Conservation (phyloP, 257 asterid genomes). For the Echites panduratus region DNA sequence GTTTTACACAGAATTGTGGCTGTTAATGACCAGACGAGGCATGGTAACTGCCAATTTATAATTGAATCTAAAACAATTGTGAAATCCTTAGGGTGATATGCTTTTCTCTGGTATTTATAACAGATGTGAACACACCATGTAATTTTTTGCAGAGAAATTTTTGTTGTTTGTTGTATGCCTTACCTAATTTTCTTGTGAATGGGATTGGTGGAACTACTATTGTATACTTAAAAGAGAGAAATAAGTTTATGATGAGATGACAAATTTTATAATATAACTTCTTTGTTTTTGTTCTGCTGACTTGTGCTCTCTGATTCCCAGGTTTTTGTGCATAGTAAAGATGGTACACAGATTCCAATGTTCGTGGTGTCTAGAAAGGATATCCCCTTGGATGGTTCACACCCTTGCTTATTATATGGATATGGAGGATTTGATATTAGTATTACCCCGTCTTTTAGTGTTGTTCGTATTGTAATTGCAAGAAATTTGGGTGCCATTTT, state of each 20-base stretch:
- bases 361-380: constrained; percentile 77
- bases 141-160: background rate
- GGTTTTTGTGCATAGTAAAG: constrained; percentile 84
- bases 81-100: background rate
- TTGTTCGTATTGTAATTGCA: constrained; percentile 52
- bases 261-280: background rate
- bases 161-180: background rate
- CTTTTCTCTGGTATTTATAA: background rate
- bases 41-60: background rate
- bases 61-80: background rate
- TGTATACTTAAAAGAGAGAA: background rate
- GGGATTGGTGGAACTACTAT: background rate
- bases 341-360: constrained; percentile 67
- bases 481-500: constrained; percentile 63
- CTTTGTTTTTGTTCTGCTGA: background rate
- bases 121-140: background rate
- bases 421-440: constrained; percentile 89
- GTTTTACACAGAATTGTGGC: background rate
- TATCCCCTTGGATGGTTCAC: constrained; percentile 68
- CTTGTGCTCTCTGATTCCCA: constrained; percentile 17
- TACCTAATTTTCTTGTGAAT: background rate
- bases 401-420: constrained; percentile 77
- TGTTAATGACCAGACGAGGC: background rate
- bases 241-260: background rate
- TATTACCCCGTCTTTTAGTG: constrained; percentile 62